Conservation (phyloP, 805 yeast genomes). For the Lachancea kluyveri region DNA sequence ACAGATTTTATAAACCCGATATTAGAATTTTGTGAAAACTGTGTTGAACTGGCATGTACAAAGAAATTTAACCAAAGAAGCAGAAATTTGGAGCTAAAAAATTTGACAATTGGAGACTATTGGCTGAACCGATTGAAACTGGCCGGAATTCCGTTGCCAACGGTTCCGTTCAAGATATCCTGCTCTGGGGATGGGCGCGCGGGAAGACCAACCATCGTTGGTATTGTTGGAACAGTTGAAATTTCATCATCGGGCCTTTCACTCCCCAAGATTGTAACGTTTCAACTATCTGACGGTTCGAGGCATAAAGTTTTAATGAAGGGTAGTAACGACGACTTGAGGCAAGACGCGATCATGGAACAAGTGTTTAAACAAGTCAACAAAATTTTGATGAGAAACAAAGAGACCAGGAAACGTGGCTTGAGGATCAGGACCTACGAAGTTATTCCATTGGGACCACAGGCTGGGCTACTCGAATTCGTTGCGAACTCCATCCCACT, state of each 20-base stretch:
- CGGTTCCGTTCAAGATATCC: conserved; percentile 39
- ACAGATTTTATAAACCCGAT: conserved; percentile 37
- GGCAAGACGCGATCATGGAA: conserved; percentile 97
- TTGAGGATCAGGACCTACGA: conserved; percentile 75
- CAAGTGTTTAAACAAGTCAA: conserved; percentile 91
- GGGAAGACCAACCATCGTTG: conserved; percentile 40
- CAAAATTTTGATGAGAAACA: conserved; percentile 48
- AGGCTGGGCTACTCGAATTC: conserved; percentile 84
- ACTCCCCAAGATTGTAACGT: conserved; percentile 70
- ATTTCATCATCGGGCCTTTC: conserved; percentile 84
- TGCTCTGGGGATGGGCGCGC: conserved; percentile 34
- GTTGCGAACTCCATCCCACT: conserved; percentile 72
- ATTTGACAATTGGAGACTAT: conserved; percentile 42
- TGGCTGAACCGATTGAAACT: conserved; percentile 50
- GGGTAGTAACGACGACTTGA: conserved; percentile 82
- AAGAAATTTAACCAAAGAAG: conserved; percentile 25
- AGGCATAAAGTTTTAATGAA: conserved; percentile 60
- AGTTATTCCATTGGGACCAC: conserved; percentile 85
- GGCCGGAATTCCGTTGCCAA: conserved; percentile 59
- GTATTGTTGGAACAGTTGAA: conserved; percentile 40
- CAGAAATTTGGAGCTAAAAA: conserved; percentile 23
- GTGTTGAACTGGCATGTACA: conserved; percentile 45
- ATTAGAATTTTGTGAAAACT: conserved; percentile 43
- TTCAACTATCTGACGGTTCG: conserved; percentile 52
- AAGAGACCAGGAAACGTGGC: conserved; percentile 48